Evolutionary conservation across 495 filamentous ascomycete species (phyloP), one percentile per base, ranked within the genome.

Genomic region (Hypoxylon lienhwacheense): DNA sequence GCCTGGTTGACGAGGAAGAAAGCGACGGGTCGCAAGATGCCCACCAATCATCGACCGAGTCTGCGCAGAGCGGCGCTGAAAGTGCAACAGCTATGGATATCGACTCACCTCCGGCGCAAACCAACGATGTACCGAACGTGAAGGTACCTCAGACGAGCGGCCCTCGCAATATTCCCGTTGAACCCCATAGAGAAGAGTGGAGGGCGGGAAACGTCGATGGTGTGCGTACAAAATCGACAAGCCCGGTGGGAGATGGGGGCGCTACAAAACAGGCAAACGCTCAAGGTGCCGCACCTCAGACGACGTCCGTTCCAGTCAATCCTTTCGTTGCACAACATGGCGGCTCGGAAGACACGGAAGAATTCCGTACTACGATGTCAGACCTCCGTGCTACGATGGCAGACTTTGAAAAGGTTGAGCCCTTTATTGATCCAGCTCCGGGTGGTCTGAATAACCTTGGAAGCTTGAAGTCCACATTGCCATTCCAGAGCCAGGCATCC

Each of bases 401-500:
- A 1, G 82, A 88, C 20, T 77, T 95, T 4, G 73, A 75, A 7
- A 82, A 85, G 21, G 78, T 85, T 5, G 82, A 81, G 25, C 90
- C 90, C 0, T 83, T 92, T 31, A 71, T 72, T 2, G 70, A 70
- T 24, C 70, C 75, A 11, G 67, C 22, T 4, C 19, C 77, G 8
- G 75, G 68, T 17, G 81, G 84, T 10, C 81, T 92, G 4, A 69
- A 75, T 14, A 82, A 83, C 26, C 76, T 95, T 24, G 74, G 77
- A 15, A 88, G 89, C 55, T 69, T 96, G 26, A 76, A 75, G 17
- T 72, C 78, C 5, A 84, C 74, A 1, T 80, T 96, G 1, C 90
- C 90, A 0, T 93, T 92, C 66, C 70, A 84, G 49, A 91, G 87
- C 32, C 72, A 76, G 21, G 65, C 89, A 1, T 77, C 84, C 3